Conservation (phyloP, 164 flowering plant genomes). For the Protea cynaroides region DNA sequence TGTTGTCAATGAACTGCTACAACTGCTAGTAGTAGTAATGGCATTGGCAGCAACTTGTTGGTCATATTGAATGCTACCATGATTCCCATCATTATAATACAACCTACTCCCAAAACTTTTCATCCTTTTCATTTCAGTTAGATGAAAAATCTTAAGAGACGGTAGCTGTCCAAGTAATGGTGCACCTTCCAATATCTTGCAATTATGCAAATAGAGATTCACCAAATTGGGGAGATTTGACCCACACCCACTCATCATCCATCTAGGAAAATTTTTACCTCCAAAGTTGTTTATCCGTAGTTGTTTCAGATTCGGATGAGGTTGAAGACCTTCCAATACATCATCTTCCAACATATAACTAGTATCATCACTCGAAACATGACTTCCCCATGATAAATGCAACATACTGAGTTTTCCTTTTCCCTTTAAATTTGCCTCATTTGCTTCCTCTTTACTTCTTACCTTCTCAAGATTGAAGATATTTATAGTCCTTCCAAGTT, state of each 20-base stretch:
- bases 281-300: not conserved
- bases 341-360: not conserved
- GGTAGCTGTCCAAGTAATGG: too few relatives aligned
- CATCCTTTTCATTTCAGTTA: not conserved
- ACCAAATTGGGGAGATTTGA: constrained; percentile 1
- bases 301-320: not conserved
- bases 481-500: too few relatives aligned
- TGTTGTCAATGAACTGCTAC: too few relatives aligned
- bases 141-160: not conserved
- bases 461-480: too few relatives aligned
- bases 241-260: not conserved
- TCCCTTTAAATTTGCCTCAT: too few relatives aligned
- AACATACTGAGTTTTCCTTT: too few relatives aligned
- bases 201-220: not conserved
- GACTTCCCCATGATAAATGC: not conserved
- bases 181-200: not conserved
- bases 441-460: too few relatives aligned
- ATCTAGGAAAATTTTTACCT: not conserved
- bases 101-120: not conserved
- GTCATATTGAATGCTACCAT: too few relatives aligned
- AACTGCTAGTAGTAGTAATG: too few relatives aligned
- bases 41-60: too few relatives aligned
- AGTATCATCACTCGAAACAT: not conserved
- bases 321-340: not conserved
- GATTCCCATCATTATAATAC: not conserved